A percentile compares a stretch with the other conserved stretches of the same genome.
Conservation (phyloP, 345 rosid genomes). For the Brassica juncea region DNA sequence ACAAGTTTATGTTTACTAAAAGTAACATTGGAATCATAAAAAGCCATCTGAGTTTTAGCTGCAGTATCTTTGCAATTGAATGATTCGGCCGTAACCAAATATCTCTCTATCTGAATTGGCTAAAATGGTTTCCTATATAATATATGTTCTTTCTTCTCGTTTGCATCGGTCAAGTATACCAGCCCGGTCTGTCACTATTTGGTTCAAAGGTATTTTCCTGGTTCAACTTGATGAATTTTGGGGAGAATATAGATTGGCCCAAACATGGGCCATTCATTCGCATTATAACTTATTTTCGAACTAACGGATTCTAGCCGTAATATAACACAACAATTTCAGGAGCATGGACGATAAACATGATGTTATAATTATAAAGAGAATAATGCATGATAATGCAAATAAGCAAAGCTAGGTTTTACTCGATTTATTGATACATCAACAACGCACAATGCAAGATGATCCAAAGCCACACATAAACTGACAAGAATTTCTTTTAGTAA, state of each 20-base stretch:
- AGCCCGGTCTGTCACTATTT: not conserved
- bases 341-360: not conserved
- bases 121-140: not conserved
- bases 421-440: not conserved
- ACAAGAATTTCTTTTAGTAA: slow-evolving; percentile 1
- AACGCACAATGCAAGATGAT: not conserved
- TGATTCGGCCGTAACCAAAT: not conserved
- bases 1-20: not conserved
- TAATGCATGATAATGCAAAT: not conserved
- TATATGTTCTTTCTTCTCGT: not conserved
- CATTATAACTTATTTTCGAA: not conserved
- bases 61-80: not conserved
- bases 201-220: not conserved
- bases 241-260: not conserved
- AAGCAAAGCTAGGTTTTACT: slow-evolving; percentile 22
- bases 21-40: slow-evolving; percentile 1
- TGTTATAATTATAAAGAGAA: not conserved
- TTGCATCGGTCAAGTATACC: not conserved
- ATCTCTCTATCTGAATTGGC: not conserved
- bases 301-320: not conserved
- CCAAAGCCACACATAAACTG: slow-evolving; percentile 20
- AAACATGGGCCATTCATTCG: not conserved
- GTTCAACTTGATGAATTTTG: not conserved
- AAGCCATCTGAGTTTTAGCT: not conserved
- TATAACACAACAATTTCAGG: not conserved